These are phyloP conservation scores for Mucor sp. DNA, from an alignment of 371 early-diverging fungal species.

Conservation along the genomic window DNA sequence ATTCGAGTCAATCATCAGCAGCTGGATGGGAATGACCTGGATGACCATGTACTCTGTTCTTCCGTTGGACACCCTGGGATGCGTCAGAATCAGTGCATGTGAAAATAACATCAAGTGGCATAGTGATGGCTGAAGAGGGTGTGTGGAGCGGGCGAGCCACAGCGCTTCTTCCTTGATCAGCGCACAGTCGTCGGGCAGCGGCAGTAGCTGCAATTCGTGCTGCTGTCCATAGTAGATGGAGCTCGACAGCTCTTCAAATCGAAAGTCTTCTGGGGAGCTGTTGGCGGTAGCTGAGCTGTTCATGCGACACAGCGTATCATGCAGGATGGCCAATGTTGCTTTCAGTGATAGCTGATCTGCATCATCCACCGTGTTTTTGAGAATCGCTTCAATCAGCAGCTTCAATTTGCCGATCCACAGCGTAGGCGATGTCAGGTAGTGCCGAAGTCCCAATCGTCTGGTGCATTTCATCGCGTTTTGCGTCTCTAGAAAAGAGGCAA, in stretches of 20 bases:
- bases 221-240: slow-evolving; percentile 12
- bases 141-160: slow-evolving; percentile 25
- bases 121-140: slow-evolving; percentile 24
- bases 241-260: slow-evolving; percentile 24
- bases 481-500: slow-evolving; percentile 21
- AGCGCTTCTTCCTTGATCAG: slow-evolving; percentile 32
- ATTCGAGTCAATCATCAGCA: slow-evolving; percentile 16
- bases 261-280: slow-evolving; percentile 21
- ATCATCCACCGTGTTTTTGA: slow-evolving; percentile 34
- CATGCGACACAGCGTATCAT: slow-evolving; percentile 32
- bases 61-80: slow-evolving; percentile 13
- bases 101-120: slow-evolving; percentile 42
- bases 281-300: slow-evolving; percentile 25
- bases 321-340: slow-evolving; percentile 27
- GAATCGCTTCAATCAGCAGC: slow-evolving; percentile 31
- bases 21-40: slow-evolving; percentile 28
- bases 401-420: slow-evolving; percentile 38
- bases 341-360: slow-evolving; percentile 28
- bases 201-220: neutral
- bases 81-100: slow-evolving; percentile 35
- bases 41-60: slow-evolving; percentile 25
- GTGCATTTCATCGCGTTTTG: slow-evolving; percentile 27
- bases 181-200: slow-evolving; percentile 14
- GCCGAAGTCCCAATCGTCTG: slow-evolving; percentile 33
- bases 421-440: slow-evolving; percentile 38